Evolutionary conservation across 176 grass and related monocot species (phyloP).

Genomic region (Metroxylon sagu): DNA sequence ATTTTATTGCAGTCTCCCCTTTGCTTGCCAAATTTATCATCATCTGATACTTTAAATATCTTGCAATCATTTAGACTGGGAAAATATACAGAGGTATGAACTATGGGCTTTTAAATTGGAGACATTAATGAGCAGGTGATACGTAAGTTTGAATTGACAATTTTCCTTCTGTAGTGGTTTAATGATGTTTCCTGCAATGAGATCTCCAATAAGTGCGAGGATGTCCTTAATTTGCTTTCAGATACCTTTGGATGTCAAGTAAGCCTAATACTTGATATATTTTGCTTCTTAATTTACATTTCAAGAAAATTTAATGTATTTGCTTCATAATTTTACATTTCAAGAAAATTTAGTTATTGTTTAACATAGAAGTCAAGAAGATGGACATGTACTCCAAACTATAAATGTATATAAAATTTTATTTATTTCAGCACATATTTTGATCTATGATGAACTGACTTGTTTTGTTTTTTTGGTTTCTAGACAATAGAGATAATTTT

Average conservation of each 20-base stretch:
- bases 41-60: slow-evolving; percentile 48
- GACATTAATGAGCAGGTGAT: slow-evolving; percentile 10
- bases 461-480: slow-evolving; percentile 24
- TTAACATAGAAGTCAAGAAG: too few species aligned
- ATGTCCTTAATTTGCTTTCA: slow-evolving; percentile 72
- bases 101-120: slow-evolving; percentile 8
- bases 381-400: too few species aligned
- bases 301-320: neutral
- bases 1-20: slow-evolving; percentile 50
- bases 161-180: slow-evolving; percentile 71
- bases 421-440: neutral
- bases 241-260: slow-evolving; percentile 60
- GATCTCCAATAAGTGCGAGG: slow-evolving; percentile 82
- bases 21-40: slow-evolving; percentile 71
- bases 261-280: slow-evolving; percentile 21
- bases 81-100: slow-evolving; percentile 79
- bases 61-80: slow-evolving; percentile 69
- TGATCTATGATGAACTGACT: neutral
- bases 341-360: too few species aligned
- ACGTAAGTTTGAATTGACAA: slow-evolving; percentile 11
- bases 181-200: slow-evolving; percentile 76
- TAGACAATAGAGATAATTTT: slow-evolving; percentile 91
- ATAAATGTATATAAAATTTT: too few species aligned
- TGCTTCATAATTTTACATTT: neutral
- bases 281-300: neutral